These are phyloP conservation scores for Fraxinus sp. DNA, from an alignment of 305 asterid genomes.

Conservation along the genomic window DNA sequence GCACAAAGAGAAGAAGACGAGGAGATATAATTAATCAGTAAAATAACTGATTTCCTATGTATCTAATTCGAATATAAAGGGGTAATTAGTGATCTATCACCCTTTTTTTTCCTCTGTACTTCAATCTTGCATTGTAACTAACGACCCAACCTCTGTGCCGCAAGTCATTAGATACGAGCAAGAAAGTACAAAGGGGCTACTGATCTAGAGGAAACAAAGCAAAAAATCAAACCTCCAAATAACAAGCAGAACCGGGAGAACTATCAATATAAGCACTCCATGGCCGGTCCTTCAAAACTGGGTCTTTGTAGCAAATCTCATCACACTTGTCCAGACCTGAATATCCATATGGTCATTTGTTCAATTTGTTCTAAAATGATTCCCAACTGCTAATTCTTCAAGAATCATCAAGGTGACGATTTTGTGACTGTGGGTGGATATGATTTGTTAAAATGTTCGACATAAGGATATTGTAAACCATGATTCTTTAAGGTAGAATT, in stretches of 20 bases:
- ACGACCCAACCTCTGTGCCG: no score
- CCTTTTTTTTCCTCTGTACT: not conserved
- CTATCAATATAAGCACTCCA: constrained; percentile 87
- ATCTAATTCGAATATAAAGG: not conserved
- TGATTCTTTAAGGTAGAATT: no score
- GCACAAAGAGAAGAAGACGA: not conserved
- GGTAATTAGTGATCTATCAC: not conserved
- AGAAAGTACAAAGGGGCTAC: not conserved
- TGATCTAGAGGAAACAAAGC: not conserved
- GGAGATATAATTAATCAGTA: not conserved
- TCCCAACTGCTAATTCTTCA: not conserved
- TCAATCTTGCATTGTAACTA: not conserved
- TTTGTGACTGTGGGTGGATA: not conserved
- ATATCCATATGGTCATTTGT: not conserved
- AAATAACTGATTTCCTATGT: not conserved
- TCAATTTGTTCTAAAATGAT: not conserved
- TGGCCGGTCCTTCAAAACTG: constrained; percentile 74
- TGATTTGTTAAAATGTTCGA: not conserved
- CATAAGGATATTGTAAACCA: not conserved
- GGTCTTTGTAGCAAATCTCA: constrained; percentile 75
- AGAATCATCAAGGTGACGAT: not conserved
- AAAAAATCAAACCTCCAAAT: constrained; percentile 49
- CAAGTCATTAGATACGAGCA: not conserved
- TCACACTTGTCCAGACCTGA: constrained; percentile 66
- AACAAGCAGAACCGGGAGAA: constrained; percentile 74